Evolutionary conservation across 352 stramenopile species (phyloP), one percentile per base, ranked within the genome.

Genomic region (Achlya hypogyna): DNA sequence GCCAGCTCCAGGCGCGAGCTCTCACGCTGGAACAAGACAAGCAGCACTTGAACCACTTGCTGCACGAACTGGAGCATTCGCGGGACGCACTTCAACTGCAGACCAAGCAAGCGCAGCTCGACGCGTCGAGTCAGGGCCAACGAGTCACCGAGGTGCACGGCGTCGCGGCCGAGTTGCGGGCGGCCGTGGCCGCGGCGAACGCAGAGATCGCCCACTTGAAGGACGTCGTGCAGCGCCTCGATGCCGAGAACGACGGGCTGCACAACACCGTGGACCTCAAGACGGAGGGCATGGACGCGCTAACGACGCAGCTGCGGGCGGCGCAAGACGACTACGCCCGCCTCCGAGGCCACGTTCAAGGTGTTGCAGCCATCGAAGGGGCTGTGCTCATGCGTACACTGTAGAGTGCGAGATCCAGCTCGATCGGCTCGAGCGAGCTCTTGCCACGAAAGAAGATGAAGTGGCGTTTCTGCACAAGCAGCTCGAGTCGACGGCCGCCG

Each of bases 21-120:
- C 18, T 60, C 12, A 22, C 34, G 20, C 47, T 67, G 2, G 60
- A 67, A n/a, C 20, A 67, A 58, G 60, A 67, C 34, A 52, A 58
- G 23, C 10, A 28, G 5, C 51, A 92, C 29, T 74, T 87, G 1
- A 87, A 87, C 49, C 69, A 90, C 22, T 43, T 94, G 38, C 76
- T 92, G 18, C 82, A 89, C 69, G 83, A 92, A 53, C 90, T 94
- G 79, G 83, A 92, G 59, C 81, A 78, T 0, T 88, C 82, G n/a
- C 80, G 85, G 4, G 83, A 94, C 34, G 81, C 91, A 69, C 76
- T 88, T 64, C 73, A 81, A 18, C 88, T 89, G 63, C 83, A 92
- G 65, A 70, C 84, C 20, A 91, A 91, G 59, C 84, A 89, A 63
- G 76, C 83, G 18, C 79, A 87, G 49, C 77, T 89, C 51, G 77